Conservation (phyloP, 2,329 filamentous ascomycete genomes). For the Aspergillus sp. region DNA sequence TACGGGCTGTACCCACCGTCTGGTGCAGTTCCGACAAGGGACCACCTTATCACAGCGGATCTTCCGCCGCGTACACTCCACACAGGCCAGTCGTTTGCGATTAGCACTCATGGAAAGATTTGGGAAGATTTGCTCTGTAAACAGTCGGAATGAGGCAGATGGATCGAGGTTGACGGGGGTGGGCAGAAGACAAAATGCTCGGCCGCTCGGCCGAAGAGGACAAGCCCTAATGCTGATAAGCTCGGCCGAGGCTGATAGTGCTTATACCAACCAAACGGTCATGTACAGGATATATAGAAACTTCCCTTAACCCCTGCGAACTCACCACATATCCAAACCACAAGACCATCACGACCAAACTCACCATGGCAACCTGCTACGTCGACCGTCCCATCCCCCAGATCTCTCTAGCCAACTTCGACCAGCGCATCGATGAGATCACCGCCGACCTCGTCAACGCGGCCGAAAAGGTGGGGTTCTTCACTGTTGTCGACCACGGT, state of each 20-base stretch:
- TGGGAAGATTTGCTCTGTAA: background rate
- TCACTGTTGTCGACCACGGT: constrained; percentile 56
- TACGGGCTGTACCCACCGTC: background rate
- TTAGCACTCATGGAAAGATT: constrained; percentile 7
- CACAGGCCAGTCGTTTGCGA: constrained; percentile 26
- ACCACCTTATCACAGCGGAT: constrained; percentile 41
- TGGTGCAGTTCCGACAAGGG: constrained; percentile 39
- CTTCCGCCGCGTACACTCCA: constrained; percentile 26
- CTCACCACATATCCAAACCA: too few relatives aligned
- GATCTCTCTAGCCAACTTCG: constrained; percentile 56
- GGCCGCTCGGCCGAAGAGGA: background rate
- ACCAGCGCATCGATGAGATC: constrained; percentile 52
- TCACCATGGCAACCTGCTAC: constrained; percentile 34
- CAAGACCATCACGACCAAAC: background rate
- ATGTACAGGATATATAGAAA: background rate
- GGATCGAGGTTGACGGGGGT: background rate
- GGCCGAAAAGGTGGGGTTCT: constrained; percentile 61
- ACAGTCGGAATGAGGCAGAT: background rate
- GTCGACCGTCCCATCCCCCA: constrained; percentile 45
- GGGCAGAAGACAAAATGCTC: background rate
- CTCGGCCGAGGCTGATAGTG: background rate
- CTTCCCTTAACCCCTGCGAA: too few relatives aligned
- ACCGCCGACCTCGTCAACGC: constrained; percentile 52
- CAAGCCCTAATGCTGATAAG: background rate
- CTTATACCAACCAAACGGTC: background rate